phyloP scores from a whole-genome alignment of 805 yeast genomes.

The Kodamaea kaohsiungensis region DNA sequence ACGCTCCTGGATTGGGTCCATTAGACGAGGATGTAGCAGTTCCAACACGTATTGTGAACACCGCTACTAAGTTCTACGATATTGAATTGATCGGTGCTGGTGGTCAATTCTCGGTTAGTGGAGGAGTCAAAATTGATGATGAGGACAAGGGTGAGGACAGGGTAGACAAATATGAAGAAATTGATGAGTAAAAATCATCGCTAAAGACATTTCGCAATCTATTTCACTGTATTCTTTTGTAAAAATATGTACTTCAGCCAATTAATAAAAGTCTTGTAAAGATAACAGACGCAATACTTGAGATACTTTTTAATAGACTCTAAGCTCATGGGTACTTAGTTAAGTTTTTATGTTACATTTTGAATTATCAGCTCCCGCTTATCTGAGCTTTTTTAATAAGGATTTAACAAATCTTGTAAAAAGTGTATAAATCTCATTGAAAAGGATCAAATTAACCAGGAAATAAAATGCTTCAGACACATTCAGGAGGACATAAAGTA shows the following conservation, averaged over 20 bases:
- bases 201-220: constrained; percentile 4
- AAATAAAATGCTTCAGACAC: too few relatives aligned
- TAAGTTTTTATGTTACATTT: too few relatives aligned
- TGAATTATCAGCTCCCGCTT: too few relatives aligned
- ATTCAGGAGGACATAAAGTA: too few relatives aligned
- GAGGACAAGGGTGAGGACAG: constrained; percentile 50
- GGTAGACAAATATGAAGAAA: constrained; percentile 51
- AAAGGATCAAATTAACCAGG: too few relatives aligned
- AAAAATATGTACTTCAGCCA: neutral
- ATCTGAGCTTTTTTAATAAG: too few relatives aligned
- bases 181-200: constrained; percentile 27
- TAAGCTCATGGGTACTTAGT: too few relatives aligned
- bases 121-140: constrained; percentile 67
- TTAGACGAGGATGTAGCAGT: constrained; percentile 82
- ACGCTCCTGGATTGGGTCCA: constrained; percentile 94
- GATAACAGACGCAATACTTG: too few relatives aligned
- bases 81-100: constrained; percentile 85
- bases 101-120: constrained; percentile 92
- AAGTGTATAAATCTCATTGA: too few relatives aligned
- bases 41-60: constrained; percentile 89
- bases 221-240: neutral
- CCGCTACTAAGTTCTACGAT: constrained; percentile 83
- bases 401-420: too few relatives aligned
- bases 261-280: neutral
- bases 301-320: too few relatives aligned